Base-by-base conservation (phyloP, 106 monocot genomes). In the Narthecium ossifragum region DNA sequence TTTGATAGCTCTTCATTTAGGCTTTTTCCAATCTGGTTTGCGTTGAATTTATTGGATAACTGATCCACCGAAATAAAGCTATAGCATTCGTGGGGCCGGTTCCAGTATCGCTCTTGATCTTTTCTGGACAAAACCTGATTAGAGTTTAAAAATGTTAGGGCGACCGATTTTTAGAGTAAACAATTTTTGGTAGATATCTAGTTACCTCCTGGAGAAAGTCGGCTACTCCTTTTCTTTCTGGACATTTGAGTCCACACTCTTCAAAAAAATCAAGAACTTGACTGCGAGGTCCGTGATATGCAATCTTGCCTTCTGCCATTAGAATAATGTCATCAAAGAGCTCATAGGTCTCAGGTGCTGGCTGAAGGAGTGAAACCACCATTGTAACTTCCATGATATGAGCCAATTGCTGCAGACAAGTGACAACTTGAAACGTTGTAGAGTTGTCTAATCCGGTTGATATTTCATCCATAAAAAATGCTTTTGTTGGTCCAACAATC, bases 171-270 rank as follows among this genome's bases (percentile, higher is more conserved):
- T 21, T 43, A 2, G 20, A 20, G 18, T n/a, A n/a, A n/a, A n/a
- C n/a, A n/a, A n/a, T n/a, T n/a, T n/a, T n/a, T n/a, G n/a, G n/a
- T n/a, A n/a, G n/a, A n/a, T n/a, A n/a, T n/a, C n/a, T n/a, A n/a
- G n/a, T n/a, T 56, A 66, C 66, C 66, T 66, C 66, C 14, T 55
- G 66, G 46, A 66, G 66, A 31, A 66, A 66, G 31, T 66, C 66
- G 45, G 66, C 54, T 1, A 66, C n/a, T n/a, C n/a, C n/a, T n/a
- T n/a, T n/a, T n/a, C n/a, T n/a, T n/a, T n/a, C n/a, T n/a, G n/a
- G n/a, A n/a, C n/a, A n/a, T n/a, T n/a, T n/a, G n/a, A n/a, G n/a
- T n/a, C n/a, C n/a, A n/a, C n/a, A n/a, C n/a, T 66, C 55, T 32
- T 66, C 55, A 46, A 66, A 66, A 45, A 66, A 66, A 12, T 10